A percentile compares a stretch with the other conserved stretches of the same genome.
Evolutionary conservation across 345 rosid genomes (phyloP).

Genomic region (Mercurialis annua): DNA sequence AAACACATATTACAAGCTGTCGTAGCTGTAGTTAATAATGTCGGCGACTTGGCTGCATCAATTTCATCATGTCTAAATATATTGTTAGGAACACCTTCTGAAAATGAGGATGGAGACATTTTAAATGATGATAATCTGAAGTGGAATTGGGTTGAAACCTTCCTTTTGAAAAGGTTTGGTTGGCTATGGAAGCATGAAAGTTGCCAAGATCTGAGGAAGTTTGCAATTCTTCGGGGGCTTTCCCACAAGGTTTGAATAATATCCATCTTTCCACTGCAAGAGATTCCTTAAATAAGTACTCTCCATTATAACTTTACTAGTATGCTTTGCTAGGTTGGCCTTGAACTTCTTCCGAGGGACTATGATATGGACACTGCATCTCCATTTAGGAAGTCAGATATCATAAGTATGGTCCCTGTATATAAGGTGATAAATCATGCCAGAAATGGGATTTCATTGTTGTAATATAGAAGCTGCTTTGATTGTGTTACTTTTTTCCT

Average conservation of each 20-base stretch:
- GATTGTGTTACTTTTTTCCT: constrained; percentile 22
- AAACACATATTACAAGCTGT: constrained; percentile 36
- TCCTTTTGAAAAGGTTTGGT: constrained; percentile 29
- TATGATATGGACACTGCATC: constrained; percentile 28
- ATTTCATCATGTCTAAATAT: constrained; percentile 32
- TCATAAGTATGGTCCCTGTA: constrained; percentile 33
- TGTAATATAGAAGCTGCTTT: constrained; percentile 11
- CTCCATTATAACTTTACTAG: constrained; percentile 17
- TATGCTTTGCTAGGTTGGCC: constrained; percentile 34
- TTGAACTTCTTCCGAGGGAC: constrained; percentile 37
- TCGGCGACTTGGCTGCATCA: constrained; percentile 26
- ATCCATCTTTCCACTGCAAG: background rate
- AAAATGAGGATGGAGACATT: constrained; percentile 23
- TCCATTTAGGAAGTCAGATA: constrained; percentile 32
- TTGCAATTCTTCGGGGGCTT: constrained; percentile 35
- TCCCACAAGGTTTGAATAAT: constrained; percentile 30
- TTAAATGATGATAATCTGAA: constrained; percentile 24
- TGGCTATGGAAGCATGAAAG: constrained; percentile 31
- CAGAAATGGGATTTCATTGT: background rate
- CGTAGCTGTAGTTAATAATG: constrained; percentile 21
- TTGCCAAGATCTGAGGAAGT: constrained; percentile 25
- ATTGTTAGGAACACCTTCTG: constrained; percentile 28
- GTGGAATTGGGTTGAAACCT: constrained; percentile 36
- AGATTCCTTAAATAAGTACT: constrained; percentile 2
- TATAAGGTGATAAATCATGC: constrained; percentile 24